A percentile compares a stretch with the other conserved stretches of the same genome.
phyloP scores from a whole-genome alignment of 768 basidiomycete species.

The Gymnopilus junonius region DNA sequence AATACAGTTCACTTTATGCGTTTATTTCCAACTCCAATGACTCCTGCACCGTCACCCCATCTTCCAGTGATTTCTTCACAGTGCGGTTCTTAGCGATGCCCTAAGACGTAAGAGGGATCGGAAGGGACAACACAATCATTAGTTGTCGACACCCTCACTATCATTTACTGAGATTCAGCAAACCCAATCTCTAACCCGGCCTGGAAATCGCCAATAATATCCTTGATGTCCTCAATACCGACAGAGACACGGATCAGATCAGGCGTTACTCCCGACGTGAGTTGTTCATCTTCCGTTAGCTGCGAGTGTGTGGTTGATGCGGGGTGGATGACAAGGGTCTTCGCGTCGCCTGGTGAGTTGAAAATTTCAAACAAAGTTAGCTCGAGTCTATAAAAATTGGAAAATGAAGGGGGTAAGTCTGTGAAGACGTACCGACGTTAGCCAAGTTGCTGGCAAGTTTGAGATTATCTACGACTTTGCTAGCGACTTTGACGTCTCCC shows the following conservation, averaged over 20 bases:
- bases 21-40: background rate
- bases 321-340: conserved; percentile 81
- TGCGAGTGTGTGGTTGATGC: conserved; percentile 80
- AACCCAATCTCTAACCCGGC: conserved; percentile 36
- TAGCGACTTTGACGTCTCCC: conserved; percentile 54
- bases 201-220: conserved; percentile 49
- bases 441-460: conserved; percentile 74
- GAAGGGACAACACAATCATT: background rate
- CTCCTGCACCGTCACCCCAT: background rate
- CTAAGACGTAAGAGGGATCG: background rate
- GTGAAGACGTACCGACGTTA: conserved; percentile 61
- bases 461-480: conserved; percentile 69
- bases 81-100: background rate
- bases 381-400: background rate
- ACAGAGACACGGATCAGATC: conserved; percentile 70
- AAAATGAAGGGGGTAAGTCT: background rate
- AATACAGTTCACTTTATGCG: background rate
- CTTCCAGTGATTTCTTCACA: background rate
- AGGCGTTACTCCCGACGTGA: conserved; percentile 69
- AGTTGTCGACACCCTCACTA: background rate
- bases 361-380: background rate
- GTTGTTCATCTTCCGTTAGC: conserved; percentile 61
- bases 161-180: conserved; percentile 10
- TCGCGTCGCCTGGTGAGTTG: conserved; percentile 64
- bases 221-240: conserved; percentile 46